A percentile compares a stretch with the other conserved stretches of the same genome.
phyloP scores from a whole-genome alignment of 1,284 basidiomycete species.

The Megacollybia platyphylla region DNA sequence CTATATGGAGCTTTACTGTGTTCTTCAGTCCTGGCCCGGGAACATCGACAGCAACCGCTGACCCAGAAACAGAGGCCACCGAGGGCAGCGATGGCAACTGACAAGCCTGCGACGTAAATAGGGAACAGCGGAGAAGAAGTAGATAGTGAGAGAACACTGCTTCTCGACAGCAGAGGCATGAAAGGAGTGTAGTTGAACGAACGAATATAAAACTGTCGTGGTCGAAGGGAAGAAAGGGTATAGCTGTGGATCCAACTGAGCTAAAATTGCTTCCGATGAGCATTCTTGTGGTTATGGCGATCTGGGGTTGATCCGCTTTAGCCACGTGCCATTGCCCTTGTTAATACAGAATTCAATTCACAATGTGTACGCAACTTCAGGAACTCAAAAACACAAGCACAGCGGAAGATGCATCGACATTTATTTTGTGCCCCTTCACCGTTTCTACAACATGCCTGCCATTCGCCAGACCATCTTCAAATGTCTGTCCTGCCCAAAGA shows the following conservation, averaged over 20 bases:
- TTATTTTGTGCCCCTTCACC: constrained; percentile 18
- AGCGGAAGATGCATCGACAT: constrained; percentile 29
- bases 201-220: not conserved
- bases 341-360: no score
- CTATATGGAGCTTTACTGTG: constrained; percentile 3
- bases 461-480: constrained; percentile 22
- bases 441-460: constrained; percentile 25
- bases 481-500: constrained; percentile 36
- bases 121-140: constrained; percentile 9
- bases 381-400: constrained; percentile 16
- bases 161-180: not conserved
- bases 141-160: not conserved
- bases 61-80: constrained; percentile 23
- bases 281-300: no score
- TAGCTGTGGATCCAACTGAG: not conserved
- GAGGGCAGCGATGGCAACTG: constrained; percentile 28
- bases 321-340: not conserved
- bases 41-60: constrained; percentile 21
- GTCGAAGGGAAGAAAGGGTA: not conserved
- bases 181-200: not conserved
- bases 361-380: not conserved
- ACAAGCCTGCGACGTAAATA: constrained; percentile 33
- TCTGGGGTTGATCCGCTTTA: no score
- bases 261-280: no score
- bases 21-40: constrained; percentile 6